A percentile compares a stretch with the other conserved stretches of the same genome.
Conservation (phyloP, 2,329 filamentous ascomycete genomes). For the Botrytis hyacinthi region DNA sequence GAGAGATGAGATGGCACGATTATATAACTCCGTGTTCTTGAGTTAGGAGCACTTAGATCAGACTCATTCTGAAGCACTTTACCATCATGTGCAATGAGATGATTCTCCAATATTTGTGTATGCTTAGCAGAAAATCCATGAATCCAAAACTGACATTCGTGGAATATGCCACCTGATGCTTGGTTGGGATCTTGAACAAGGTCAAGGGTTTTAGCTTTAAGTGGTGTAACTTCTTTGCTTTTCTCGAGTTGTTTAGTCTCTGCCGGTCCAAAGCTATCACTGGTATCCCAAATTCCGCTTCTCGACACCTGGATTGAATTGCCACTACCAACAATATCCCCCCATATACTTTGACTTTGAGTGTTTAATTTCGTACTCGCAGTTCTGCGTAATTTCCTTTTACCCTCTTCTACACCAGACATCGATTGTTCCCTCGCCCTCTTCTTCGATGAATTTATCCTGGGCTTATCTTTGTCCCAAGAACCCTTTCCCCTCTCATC, state of each 20-base stretch:
- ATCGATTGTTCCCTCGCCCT: slow-evolving; percentile 52
- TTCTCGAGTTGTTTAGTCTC: slow-evolving; percentile 2
- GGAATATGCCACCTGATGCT: slow-evolving; percentile 42
- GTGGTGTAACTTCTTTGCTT: background rate
- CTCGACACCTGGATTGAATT: slow-evolving; percentile 30
- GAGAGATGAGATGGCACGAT: slow-evolving; percentile 47
- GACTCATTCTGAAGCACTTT: slow-evolving; percentile 31
- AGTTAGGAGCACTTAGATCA: slow-evolving; percentile 22
- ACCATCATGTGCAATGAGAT: slow-evolving; percentile 41
- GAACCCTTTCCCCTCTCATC: slow-evolving; percentile 76
- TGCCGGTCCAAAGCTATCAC: slow-evolving; percentile 17
- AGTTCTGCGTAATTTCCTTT: slow-evolving; percentile 81
- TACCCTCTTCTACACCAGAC: slow-evolving; percentile 53
- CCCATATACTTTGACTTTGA: slow-evolving; percentile 85
- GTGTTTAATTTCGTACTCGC: slow-evolving; percentile 79
- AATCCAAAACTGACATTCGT: slow-evolving; percentile 43
- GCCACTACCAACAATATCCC: slow-evolving; percentile 68
- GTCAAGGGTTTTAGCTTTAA: slow-evolving; percentile 14
- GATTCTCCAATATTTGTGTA: slow-evolving; percentile 38
- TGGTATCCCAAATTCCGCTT: slow-evolving; percentile 35
- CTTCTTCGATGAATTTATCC: slow-evolving; percentile 55
- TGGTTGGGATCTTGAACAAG: slow-evolving; percentile 25
- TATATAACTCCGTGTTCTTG: slow-evolving; percentile 35
- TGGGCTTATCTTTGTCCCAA: slow-evolving; percentile 58
- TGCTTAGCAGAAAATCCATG: slow-evolving; percentile 46